Percentiles rank a stretch among this genome's conserved stretches.
These are phyloP conservation scores for Limtongia smithiae DNA, from an alignment of 805 yeast genomes.

Conservation along the genomic window DNA sequence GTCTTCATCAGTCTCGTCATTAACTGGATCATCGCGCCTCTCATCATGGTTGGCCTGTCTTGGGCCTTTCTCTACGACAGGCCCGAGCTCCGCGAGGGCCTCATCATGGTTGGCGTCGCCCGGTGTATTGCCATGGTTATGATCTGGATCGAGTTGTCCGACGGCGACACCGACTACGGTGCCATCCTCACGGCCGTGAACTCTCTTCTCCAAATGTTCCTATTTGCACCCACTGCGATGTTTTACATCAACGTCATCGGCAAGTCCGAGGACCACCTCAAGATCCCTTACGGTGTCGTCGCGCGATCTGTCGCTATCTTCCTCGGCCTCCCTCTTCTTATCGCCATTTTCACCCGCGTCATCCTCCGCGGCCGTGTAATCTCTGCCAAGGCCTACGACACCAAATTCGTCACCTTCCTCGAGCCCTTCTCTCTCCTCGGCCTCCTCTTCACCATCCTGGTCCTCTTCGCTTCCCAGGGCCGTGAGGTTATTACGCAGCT, in stretches of 20 bases:
- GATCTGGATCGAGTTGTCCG: constrained; percentile 55
- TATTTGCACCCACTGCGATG: constrained; percentile 52
- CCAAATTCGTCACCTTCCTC: constrained; percentile 42
- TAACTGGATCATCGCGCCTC: constrained; percentile 57
- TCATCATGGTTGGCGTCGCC: constrained; percentile 59
- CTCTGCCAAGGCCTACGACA: constrained; percentile 35
- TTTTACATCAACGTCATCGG: constrained; percentile 48
- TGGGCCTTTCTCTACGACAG: constrained; percentile 51
- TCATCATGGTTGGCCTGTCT: constrained; percentile 53
- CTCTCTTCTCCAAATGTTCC: constrained; percentile 48
- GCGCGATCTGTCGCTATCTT: constrained; percentile 51
- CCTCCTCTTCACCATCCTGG: constrained; percentile 48
- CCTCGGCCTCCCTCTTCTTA: constrained; percentile 51
- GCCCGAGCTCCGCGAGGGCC: constrained; percentile 50
- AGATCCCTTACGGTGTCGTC: constrained; percentile 41
- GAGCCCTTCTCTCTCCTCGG: constrained; percentile 53
- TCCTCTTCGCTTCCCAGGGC: constrained; percentile 52
- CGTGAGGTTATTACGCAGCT: constrained; percentile 47
- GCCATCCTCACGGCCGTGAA: constrained; percentile 52
- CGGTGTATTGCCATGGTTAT: constrained; percentile 61
- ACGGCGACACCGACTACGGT: constrained; percentile 51
- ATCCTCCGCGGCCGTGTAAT: constrained; percentile 35
- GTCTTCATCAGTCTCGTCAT: constrained; percentile 43
- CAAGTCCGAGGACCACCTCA: constrained; percentile 26
- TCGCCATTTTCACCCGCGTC: constrained; percentile 46